A percentile compares a stretch with the other conserved stretches of the same genome.
Conservation (phyloP, 805 yeast species). For the Candida jianshihensis region DNA sequence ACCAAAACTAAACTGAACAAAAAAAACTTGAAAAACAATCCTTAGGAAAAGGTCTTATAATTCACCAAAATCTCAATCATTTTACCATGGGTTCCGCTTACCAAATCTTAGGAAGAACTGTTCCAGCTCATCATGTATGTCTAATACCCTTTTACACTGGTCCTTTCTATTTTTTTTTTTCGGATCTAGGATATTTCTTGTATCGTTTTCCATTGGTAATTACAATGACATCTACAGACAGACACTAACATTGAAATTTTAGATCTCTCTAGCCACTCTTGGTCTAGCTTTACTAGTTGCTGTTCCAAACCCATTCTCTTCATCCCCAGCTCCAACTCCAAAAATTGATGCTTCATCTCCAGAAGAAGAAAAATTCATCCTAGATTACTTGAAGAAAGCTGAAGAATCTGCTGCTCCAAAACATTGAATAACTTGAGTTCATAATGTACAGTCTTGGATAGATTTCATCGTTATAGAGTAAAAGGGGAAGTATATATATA, state of each 20-base stretch:
- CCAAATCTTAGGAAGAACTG: constrained; percentile 74
- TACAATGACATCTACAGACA: constrained; percentile 3
- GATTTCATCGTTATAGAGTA: no score
- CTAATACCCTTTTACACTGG: background rate
- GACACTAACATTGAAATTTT: constrained; percentile 6
- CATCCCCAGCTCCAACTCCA: constrained; percentile 39
- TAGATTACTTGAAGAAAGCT: constrained; percentile 52
- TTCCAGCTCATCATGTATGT: constrained; percentile 72
- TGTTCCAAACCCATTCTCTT: constrained; percentile 59
- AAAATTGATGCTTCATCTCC: constrained; percentile 68
- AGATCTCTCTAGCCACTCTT: constrained; percentile 78
- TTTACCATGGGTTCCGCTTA: constrained; percentile 75
- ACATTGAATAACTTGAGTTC: no score
- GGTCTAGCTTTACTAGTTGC: constrained; percentile 57
- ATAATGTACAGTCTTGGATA: no score
- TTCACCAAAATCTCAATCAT: no score
- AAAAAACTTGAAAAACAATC: background rate
- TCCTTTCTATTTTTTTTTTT: background rate
- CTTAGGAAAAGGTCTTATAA: background rate
- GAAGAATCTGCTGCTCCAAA: constrained; percentile 28
- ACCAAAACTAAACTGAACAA: background rate
- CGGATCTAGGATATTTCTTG: no score
- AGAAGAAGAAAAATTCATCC: constrained; percentile 84
- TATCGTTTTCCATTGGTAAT: background rate
- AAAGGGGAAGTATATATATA: no score